Base-by-base conservation (phyloP, 192 early-diverging fungal genomes). In the Pecoramyces ruminantium region DNA sequence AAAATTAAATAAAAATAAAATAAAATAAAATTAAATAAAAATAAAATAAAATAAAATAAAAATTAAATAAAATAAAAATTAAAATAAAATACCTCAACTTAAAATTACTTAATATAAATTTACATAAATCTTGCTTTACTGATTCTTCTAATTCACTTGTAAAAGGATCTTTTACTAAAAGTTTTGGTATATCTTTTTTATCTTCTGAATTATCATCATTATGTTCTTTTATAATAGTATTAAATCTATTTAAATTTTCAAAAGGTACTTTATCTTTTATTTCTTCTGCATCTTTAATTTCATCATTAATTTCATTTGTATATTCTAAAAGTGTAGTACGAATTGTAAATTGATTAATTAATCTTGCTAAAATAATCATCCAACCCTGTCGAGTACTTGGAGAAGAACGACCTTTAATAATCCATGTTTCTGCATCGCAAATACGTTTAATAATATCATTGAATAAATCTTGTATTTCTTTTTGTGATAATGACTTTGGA, bases 41-140 rank as follows among this genome's bases (percentile, higher is more conserved):
- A 34, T 34, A 34, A 82, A 34, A n/a, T n/a, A 34, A 34, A 34
- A 6, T 6, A 34, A 34, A 34, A 34, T 34, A 34, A 34, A 34
- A 34, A 34, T 6, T 34, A 34, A 34, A 34, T 6, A 34, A 34
- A 34, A 34, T 34, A 6, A 6, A 34, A 34, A 6, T n/a, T n/a
- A 34, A 34, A 82, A 34, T 28, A 78, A 29, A 38, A 77, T 85
- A 91, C 88, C 92, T 87, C 30, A 84, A 82, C n/a, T 85, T 84
- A 79, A 95, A 92, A 79, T 92, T 88, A 39, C 86, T 82, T 79
- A 93, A 82, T 27, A 93, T 84, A 81, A 86, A 92, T 28, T 90
- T 67, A 67, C 51, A 67, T n/a, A 67, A 67, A 67, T 67, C 51
- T 67, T 67, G 51, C 25, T 67, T 67, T n/a, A 67, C 51, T 0